Base-by-base conservation (phyloP, 2,329 filamentous ascomycete species). In the Phialophora expanda region DNA sequence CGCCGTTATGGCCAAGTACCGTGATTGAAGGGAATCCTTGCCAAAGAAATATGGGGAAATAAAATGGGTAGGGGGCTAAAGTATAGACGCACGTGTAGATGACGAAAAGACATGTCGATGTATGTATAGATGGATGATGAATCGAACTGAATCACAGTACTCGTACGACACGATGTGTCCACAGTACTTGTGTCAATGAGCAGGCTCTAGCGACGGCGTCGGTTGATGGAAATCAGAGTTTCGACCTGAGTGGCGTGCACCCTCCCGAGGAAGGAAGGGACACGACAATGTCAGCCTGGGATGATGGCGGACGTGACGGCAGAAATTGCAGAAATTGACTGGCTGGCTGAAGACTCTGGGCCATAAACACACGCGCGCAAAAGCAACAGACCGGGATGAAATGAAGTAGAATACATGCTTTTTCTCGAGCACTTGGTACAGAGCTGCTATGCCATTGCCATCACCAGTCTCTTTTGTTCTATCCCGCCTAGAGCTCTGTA, bases 1-100 rank as follows among this genome's bases (percentile, higher is more conserved):
- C 1, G 51, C 44, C 1, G 66, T 66, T 20, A 65, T 65, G 63
- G 44, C 4, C 41, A 65, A 22, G 53, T 62, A 44, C 22, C 20
- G 48, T 8, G 48, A 28, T 51, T 22, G n/a, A 50, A 2, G 14
- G 46, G 5, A 6, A 50, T 2, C 28, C 7, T 5, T 28, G 6
- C 28, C 7, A 24, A 50, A 50, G 5, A 24, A 24, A 2, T 2
- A 24, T 2, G 24, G 24, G 24, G 24, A 3, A 24, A 24, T 2
- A 24, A 24, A 22, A 46, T 8, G 44, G 44, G 44, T 12, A 2
- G 12, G 17, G 46, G 12, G 12, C 1, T 12, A 14, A 20, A 8
- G 26, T 4, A 51, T 51, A 5, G 17, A 50, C 9, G 4, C 20
- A 50, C 24, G 11, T 50, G 46, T 50, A 50, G 20, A 24, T 50